These are phyloP conservation scores for Phycomyces blakesleeanus DNA, from an alignment of 192 early-diverging fungal species.

Conservation along the genomic window DNA sequence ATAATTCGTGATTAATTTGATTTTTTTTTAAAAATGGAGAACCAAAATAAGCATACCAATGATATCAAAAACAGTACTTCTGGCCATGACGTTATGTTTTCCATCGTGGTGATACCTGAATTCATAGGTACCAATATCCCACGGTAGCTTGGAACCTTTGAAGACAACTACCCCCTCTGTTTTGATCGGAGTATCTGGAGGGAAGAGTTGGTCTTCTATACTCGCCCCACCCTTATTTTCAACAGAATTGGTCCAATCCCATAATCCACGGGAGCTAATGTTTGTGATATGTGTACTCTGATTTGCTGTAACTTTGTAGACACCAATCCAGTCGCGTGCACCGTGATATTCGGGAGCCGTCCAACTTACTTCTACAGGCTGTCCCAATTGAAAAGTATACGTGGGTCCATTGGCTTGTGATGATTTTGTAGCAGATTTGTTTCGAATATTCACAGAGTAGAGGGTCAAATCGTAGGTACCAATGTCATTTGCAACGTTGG, in stretches of 20 bases:
- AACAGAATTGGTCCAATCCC: slow-evolving; percentile 45
- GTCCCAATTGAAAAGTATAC: slow-evolving; percentile 63
- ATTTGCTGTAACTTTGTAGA: slow-evolving; percentile 80
- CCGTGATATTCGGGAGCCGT: slow-evolving; percentile 71
- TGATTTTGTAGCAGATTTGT: slow-evolving; percentile 3
- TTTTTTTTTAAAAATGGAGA: too few species aligned
- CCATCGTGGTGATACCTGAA: slow-evolving; percentile 89
- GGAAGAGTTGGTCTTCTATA: slow-evolving; percentile 3
- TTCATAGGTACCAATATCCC: slow-evolving; percentile 86
- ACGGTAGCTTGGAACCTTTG: slow-evolving; percentile 66
- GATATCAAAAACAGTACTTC: slow-evolving; percentile 79
- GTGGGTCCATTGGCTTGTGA: background rate
- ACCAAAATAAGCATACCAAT: slow-evolving; percentile 31
- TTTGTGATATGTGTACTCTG: slow-evolving; percentile 73
- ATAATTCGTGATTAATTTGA: slow-evolving; percentile 2
- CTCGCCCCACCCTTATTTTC: background rate
- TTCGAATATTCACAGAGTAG: slow-evolving; percentile 38
- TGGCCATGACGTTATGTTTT: slow-evolving; percentile 76
- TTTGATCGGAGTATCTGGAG: slow-evolving; percentile 16
- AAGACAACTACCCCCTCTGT: slow-evolving; percentile 61
- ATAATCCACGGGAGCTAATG: slow-evolving; percentile 66
- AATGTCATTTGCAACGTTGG: slow-evolving; percentile 37
- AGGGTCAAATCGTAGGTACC: slow-evolving; percentile 38
- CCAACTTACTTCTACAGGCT: slow-evolving; percentile 73
- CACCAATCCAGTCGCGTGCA: slow-evolving; percentile 87